Conservation (phyloP, 331 rosid genomes). For the Quercus phellos region DNA sequence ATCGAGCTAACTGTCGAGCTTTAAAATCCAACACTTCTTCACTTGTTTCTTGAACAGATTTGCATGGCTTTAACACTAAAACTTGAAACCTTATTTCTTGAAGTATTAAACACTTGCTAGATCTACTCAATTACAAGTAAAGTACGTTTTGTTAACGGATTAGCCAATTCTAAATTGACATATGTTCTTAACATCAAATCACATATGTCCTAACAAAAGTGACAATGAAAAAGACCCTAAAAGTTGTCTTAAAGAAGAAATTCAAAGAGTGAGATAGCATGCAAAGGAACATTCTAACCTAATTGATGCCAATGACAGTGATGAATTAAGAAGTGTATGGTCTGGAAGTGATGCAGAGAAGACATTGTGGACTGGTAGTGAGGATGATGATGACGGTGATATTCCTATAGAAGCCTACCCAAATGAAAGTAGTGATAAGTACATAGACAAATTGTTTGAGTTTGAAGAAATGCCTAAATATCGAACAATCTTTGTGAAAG, state of each 20-base stretch:
- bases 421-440: constrained; percentile 71
- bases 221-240: constrained; percentile 37
- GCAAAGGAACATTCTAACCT: constrained; percentile 70
- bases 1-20: too few species aligned
- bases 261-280: constrained; percentile 51
- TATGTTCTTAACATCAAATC: too few species aligned
- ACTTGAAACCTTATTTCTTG: too few species aligned
- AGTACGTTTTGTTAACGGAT: too few species aligned
- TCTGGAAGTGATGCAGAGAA: constrained; percentile 89
- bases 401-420: constrained; percentile 81
- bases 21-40: too few species aligned
- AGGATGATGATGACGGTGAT: constrained; percentile 76
- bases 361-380: constrained; percentile 88
- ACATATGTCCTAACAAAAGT: background rate
- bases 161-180: too few species aligned
- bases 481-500: constrained; percentile 68
- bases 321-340: constrained; percentile 82
- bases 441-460: constrained; percentile 79
- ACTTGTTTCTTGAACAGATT: too few species aligned
- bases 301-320: constrained; percentile 82
- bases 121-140: too few species aligned
- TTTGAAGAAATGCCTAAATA: constrained; percentile 83
- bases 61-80: too few species aligned
- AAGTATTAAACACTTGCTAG: too few species aligned
- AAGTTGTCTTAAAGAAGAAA: constrained; percentile 44